Percentiles rank a stretch among this genome's conserved stretches.
These are phyloP conservation scores for Esteya vermicola DNA, from an alignment of 2,329 filamentous ascomycete genomes.

Conservation along the genomic window DNA sequence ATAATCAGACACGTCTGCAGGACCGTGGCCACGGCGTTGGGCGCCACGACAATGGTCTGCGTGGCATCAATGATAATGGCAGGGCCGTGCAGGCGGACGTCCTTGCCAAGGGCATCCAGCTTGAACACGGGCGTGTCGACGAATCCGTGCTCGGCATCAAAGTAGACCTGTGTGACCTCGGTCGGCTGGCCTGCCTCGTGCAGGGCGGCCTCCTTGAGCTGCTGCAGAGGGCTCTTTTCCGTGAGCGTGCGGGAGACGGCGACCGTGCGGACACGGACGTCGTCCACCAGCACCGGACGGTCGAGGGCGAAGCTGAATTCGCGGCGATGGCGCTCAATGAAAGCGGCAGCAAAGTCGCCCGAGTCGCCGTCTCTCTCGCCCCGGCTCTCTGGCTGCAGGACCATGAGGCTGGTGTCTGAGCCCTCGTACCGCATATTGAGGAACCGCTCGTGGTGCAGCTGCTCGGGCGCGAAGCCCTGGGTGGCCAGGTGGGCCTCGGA, in stretches of 20 bases:
- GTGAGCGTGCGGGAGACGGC: slow-evolving; percentile 32
- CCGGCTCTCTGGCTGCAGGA: slow-evolving; percentile 32
- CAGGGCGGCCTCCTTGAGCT: too few species aligned
- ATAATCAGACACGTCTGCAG: slow-evolving; percentile 59
- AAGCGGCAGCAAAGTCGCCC: slow-evolving; percentile 37
- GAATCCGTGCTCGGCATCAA: slow-evolving; percentile 30
- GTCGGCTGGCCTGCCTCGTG: too few species aligned
- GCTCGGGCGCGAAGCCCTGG: slow-evolving; percentile 26
- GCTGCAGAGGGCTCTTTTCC: too few species aligned
- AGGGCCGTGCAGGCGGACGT: slow-evolving; percentile 41
- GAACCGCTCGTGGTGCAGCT: slow-evolving; percentile 57
- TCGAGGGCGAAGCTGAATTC: slow-evolving; percentile 60
- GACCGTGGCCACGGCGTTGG: slow-evolving; percentile 45
- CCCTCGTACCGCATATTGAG: slow-evolving; percentile 86
- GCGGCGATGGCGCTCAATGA: slow-evolving; percentile 53
- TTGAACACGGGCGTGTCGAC: slow-evolving; percentile 52
- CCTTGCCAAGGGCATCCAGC: slow-evolving; percentile 44
- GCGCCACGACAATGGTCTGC: slow-evolving; percentile 58
- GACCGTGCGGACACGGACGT: slow-evolving; percentile 55
- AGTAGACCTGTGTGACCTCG: slow-evolving; percentile 50
- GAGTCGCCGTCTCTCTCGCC: slow-evolving; percentile 36
- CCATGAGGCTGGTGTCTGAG: slow-evolving; percentile 82
- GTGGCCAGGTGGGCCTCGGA: background rate
- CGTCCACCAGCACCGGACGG: slow-evolving; percentile 57
- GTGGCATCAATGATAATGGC: slow-evolving; percentile 53